These are phyloP conservation scores for Tetrahymena malaccensis DNA, from an alignment of 73 alveolate species.

Conservation along the genomic window DNA sequence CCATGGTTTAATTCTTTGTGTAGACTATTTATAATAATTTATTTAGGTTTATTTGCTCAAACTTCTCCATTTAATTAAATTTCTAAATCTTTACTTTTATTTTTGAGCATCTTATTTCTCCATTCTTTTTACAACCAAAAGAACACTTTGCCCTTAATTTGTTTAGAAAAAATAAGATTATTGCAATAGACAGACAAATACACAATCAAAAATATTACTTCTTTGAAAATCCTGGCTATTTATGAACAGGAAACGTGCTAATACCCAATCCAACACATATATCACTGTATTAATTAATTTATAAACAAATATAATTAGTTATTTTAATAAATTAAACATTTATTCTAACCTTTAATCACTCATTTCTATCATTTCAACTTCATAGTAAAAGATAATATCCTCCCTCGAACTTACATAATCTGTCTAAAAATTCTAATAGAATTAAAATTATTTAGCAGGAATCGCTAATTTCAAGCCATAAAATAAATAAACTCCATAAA, in stretches of 20 bases:
- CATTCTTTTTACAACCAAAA: neutral
- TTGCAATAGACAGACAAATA: neutral
- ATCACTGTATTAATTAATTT: neutral
- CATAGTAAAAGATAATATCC: neutral
- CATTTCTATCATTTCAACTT: neutral
- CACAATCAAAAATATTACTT: neutral
- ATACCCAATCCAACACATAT: neutral
- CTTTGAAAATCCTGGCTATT: neutral
- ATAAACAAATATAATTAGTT: neutral
- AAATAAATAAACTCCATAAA: neutral
- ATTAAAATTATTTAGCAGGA: too few relatives aligned
- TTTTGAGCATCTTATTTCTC: neutral
- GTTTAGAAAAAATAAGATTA: neutral
- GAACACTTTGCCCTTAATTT: neutral
- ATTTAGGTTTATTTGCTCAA: too few relatives aligned
- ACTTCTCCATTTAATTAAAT: neutral
- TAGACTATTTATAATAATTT: neutral
- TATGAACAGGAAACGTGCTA: neutral
- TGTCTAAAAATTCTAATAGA: neutral
- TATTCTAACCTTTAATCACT: neutral
- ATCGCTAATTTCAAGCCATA: neutral
- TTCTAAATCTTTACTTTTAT: neutral
- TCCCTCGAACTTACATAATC: neutral
- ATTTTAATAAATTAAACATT: neutral
- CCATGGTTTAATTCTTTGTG: neutral